Evolutionary conservation across 2,329 filamentous ascomycete genomes (phyloP), one percentile per base, ranked within the genome.

Genomic region (Fonsecaea monophora): DNA sequence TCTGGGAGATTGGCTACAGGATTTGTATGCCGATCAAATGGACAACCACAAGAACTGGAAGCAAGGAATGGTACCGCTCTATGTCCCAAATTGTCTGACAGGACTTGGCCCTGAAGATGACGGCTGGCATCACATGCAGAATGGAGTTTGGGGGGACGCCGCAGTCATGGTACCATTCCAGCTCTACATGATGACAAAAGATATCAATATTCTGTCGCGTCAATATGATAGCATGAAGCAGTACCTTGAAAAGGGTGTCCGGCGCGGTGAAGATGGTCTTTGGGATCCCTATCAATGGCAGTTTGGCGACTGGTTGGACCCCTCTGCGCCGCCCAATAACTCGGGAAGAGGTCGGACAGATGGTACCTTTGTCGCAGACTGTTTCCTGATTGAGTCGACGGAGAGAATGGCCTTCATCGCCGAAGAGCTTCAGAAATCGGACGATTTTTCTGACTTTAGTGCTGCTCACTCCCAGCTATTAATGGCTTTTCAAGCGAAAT

Each of bases 1-100:
- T 67, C 82, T 84, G 65, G 71, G 76, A 25, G 78, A 73, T 60
- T 89, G 83, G 85, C 77, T 83, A 25, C 76, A 79, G 60, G 85
- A 87, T 63, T 71, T 85, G 1, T 76, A 74, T 1, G 71, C 70
- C 1, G 80, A 80, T 38, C 78, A 80, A 42, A 69, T 74, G 7
- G 65, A 73, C 3, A 56, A 68, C 2, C 45, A 50, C 25, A 13
- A 30, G 21, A 9, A 13, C 8, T 55, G 45, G 8, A 53, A 64
- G 1, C 71, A 73, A 38, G 72, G 64, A 25, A 71, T 77, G 7
- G 71, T 79, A 0, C 74, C 77, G 0, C 74, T 79, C 0, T 70
- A 79, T 4, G 71, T 81, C 4, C 75, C 75, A 5, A 73, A 75
- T 55, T 66, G 74, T 18, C 62, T 74, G 8, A 40, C 13, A 13